Evolutionary conservation across 2,329 filamentous ascomycete genomes (phyloP).

Genomic region (Xylaria sp.): DNA sequence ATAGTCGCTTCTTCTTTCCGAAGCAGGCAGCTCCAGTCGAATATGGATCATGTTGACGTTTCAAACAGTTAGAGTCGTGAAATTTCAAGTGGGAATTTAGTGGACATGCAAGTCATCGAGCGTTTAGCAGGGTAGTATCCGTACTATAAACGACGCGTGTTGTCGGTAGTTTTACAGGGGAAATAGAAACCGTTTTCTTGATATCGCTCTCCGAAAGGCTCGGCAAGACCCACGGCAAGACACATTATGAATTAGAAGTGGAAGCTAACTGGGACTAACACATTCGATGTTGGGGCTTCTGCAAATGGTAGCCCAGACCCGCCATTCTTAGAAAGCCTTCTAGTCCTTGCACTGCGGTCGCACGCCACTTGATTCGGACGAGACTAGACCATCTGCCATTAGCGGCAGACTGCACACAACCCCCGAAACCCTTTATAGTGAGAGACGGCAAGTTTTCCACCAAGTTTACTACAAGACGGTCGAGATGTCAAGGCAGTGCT

Average conservation of each 20-base stretch:
- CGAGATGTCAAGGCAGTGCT: too few species aligned
- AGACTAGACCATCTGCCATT: too few species aligned
- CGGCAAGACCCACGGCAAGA: slow-evolving; percentile 20
- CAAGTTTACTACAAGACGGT: too few species aligned
- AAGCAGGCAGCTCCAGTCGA: slow-evolving; percentile 9
- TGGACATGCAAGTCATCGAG: background rate
- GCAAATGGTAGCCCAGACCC: background rate
- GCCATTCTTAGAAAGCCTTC: too few species aligned
- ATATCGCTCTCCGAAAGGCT: slow-evolving; percentile 22
- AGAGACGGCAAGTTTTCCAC: too few species aligned
- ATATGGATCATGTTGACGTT: background rate
- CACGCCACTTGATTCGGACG: too few species aligned
- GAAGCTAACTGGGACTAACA: slow-evolving; percentile 3
- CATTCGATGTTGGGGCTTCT: too few species aligned
- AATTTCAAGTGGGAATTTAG: background rate
- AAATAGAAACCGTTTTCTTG: background rate
- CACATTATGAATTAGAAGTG: slow-evolving; percentile 1
- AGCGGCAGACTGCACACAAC: too few species aligned
- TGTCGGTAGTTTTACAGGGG: background rate
- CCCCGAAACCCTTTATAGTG: too few species aligned
- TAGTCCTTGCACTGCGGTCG: too few species aligned
- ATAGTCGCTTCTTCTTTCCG: slow-evolving; percentile 23
- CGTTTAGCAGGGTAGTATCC: background rate
- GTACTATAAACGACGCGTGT: background rate
- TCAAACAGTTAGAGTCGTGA: background rate